These are phyloP conservation scores for Metschnikowia arizonensis DNA, from an alignment of 805 yeast genomes.

Conservation along the genomic window DNA sequence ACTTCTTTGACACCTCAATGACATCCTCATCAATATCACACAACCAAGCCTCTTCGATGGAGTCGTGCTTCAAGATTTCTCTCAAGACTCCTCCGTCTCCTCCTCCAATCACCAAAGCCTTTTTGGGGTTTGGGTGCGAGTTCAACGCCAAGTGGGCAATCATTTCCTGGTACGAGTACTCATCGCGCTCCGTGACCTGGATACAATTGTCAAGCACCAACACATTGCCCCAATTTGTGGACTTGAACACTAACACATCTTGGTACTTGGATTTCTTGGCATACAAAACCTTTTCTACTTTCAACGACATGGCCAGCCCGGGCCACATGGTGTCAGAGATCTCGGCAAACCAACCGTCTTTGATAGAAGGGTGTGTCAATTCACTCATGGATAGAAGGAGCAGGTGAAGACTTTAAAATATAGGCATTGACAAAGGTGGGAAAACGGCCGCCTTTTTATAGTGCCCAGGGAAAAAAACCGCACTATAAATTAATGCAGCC, in stretches of 20 bases:
- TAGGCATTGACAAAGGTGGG: neutral
- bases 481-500: neutral
- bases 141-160: conserved; percentile 88
- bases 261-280: conserved; percentile 85
- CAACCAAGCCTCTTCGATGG: conserved; percentile 82
- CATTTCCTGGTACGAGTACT: conserved; percentile 97
- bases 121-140: conserved; percentile 92
- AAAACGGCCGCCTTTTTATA: conserved; percentile 1
- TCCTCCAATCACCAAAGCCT: conserved; percentile 93
- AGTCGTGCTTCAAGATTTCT: conserved; percentile 85
- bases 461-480: neutral
- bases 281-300: conserved; percentile 82
- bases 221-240: conserved; percentile 92
- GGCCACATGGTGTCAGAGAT: conserved; percentile 97
- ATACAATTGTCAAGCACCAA: conserved; percentile 91
- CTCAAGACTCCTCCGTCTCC: conserved; percentile 99
- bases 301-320: conserved; percentile 93
- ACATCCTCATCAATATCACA: conserved; percentile 97
- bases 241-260: conserved; percentile 89
- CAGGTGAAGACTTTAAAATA: neutral
- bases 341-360: conserved; percentile 97
- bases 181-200: conserved; percentile 96
- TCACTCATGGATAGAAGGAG: conserved; percentile 21
- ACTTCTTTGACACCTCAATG: conserved; percentile 78
- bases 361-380: conserved; percentile 53